These are phyloP conservation scores for Penicillium alfredii DNA, from an alignment of 495 filamentous ascomycete genomes.

Conservation along the genomic window DNA sequence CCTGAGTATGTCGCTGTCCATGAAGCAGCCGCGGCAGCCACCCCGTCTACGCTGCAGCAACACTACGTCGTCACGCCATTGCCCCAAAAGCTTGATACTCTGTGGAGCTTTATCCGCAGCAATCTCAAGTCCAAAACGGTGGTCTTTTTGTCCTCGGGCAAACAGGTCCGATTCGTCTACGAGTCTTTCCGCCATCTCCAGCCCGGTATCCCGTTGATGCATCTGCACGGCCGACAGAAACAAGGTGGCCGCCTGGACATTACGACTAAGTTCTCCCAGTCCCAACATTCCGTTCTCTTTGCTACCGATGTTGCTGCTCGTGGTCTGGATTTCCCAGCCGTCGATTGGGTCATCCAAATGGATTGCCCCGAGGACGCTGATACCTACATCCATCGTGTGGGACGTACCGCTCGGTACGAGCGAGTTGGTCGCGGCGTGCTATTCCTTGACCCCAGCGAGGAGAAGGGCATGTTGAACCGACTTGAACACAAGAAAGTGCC, in stretches of 20 bases:
- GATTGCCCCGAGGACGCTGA: conserved; percentile 96
- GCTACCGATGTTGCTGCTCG: conserved; percentile 92
- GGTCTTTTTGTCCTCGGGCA: conserved; percentile 89
- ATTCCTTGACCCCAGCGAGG: conserved; percentile 88
- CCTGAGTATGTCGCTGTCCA: conserved; percentile 95
- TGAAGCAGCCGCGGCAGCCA: conserved; percentile 72
- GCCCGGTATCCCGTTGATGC: conserved; percentile 89
- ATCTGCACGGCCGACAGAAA: conserved; percentile 92
- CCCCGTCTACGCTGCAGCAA: conserved; percentile 78
- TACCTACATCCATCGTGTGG: conserved; percentile 96
- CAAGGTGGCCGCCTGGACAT: conserved; percentile 82
- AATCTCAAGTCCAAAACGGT: conserved; percentile 90
- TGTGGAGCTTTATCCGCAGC: conserved; percentile 84
- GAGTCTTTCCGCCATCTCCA: conserved; percentile 91
- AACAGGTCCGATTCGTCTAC: conserved; percentile 93
- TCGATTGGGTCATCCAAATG: conserved; percentile 94
- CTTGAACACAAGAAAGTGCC: conserved; percentile 84
- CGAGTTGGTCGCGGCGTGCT: conserved; percentile 80
- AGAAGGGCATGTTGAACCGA: conserved; percentile 73
- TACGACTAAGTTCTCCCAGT: conserved; percentile 68
- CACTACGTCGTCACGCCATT: conserved; percentile 83
- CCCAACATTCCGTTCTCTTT: conserved; percentile 81
- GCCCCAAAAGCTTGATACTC: conserved; percentile 78
- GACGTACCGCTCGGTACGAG: conserved; percentile 90
- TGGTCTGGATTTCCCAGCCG: conserved; percentile 91